These are phyloP conservation scores for Colletotrichum orchidophilum DNA, from an alignment of 2,329 filamentous ascomycete genomes.

Conservation along the genomic window DNA sequence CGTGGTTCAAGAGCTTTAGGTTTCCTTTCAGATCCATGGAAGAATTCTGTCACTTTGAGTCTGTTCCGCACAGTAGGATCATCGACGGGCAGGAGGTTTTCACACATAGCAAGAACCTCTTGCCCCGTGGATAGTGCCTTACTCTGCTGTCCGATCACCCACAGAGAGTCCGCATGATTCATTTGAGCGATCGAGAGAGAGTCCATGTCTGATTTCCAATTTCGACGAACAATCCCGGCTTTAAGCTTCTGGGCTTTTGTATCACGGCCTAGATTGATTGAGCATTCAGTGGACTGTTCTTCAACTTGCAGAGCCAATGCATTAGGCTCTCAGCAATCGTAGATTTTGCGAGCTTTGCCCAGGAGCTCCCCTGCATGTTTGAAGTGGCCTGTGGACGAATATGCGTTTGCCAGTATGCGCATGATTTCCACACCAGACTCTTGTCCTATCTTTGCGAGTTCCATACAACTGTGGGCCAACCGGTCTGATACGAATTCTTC, in stretches of 20 bases:
- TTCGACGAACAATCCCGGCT: background rate
- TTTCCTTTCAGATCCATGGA: background rate
- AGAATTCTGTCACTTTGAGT: background rate
- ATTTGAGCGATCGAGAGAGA: background rate
- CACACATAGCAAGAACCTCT: background rate
- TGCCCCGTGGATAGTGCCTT: background rate
- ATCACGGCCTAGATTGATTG: background rate
- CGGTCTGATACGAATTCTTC: background rate
- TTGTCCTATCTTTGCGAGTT: background rate
- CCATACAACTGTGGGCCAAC: background rate
- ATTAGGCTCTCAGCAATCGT: background rate
- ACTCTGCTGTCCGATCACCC: background rate
- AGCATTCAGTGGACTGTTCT: background rate
- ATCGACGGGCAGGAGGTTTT: background rate
- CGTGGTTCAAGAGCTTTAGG: background rate
- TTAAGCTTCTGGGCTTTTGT: background rate
- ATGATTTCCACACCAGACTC: background rate
- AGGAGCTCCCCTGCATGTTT: background rate
- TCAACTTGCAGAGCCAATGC: background rate
- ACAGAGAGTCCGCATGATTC: slow-evolving; percentile 1
- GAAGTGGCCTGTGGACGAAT: background rate
- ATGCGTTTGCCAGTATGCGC: background rate
- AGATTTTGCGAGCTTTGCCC: background rate
- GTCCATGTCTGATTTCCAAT: too few relatives aligned
- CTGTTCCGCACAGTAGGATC: background rate